A percentile compares a stretch with the other conserved stretches of the same genome.
These are phyloP conservation scores for Trichoderma cornu-damae DNA, from an alignment of 2,329 filamentous ascomycete species.

Conservation along the genomic window DNA sequence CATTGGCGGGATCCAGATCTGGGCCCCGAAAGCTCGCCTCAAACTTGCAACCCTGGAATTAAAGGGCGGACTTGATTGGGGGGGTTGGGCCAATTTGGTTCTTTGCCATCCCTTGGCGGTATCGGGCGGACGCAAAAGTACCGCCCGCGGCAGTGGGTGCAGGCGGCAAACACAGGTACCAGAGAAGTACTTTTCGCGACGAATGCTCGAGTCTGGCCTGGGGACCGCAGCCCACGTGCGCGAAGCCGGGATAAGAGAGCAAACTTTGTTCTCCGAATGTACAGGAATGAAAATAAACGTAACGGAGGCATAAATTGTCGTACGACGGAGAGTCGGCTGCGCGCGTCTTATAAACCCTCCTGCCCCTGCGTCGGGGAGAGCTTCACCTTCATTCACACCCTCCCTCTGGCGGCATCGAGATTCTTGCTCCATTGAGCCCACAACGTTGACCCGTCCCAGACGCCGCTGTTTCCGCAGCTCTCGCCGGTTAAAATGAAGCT, in stretches of 20 bases:
- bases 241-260: not conserved
- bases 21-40: not conserved
- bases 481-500: slow-evolving; percentile 26
- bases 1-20: slow-evolving; percentile 12
- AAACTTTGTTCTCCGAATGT: slow-evolving; percentile 1
- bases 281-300: not conserved
- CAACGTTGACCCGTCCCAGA: not conserved
- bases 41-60: not conserved
- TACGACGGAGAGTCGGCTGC: not conserved
- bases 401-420: not conserved
- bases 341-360: slow-evolving; percentile 8
- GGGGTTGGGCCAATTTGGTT: not conserved
- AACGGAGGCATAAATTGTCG: slow-evolving; percentile 12
- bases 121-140: not conserved
- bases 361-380: not conserved
- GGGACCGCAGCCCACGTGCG: not conserved
- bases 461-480: not conserved
- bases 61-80: slow-evolving; percentile 8
- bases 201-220: too few species aligned
- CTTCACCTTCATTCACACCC: not conserved
- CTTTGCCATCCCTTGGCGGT: not conserved
- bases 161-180: not conserved
- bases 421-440: not conserved
- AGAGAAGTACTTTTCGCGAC: not conserved
- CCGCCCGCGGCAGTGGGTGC: not conserved